A percentile compares a stretch with the other conserved stretches of the same genome.
These are phyloP conservation scores for Arthrobotrys entomopaga DNA, from an alignment of 2,329 filamentous ascomycete genomes.

Conservation along the genomic window DNA sequence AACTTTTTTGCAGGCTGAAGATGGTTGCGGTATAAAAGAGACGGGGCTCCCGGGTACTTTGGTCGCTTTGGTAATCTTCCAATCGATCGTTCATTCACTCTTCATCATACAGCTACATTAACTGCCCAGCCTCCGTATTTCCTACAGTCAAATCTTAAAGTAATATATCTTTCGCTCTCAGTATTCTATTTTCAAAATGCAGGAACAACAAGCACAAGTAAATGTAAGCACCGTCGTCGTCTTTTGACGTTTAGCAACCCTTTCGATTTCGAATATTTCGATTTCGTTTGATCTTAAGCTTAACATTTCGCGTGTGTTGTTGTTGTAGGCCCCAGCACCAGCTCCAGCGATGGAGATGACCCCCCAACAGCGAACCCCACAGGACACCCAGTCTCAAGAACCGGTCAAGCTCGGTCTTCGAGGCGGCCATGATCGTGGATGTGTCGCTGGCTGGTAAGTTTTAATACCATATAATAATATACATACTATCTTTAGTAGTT, in stretches of 20 bases:
- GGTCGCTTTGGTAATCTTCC: not conserved
- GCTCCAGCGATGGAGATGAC: conserved; percentile 47
- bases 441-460: conserved; percentile 48
- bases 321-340: conserved; percentile 27
- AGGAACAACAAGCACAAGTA: conserved; percentile 25
- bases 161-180: not conserved
- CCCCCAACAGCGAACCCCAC: conserved; percentile 37
- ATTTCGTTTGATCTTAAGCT: conserved; percentile 1
- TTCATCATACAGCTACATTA: not conserved
- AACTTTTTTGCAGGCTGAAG: not conserved
- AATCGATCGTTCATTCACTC: not conserved
- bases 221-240: conserved; percentile 11
- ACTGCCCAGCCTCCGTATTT: not conserved
- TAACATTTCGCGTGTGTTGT: not conserved
- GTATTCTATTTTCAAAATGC: conserved; percentile 26
- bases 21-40: conserved; percentile 10
- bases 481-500: not conserved
- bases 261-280: not conserved
- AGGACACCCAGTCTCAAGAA: conserved; percentile 43
- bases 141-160: not conserved
- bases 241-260: not conserved
- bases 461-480: not conserved
- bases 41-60: not conserved
- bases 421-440: conserved; percentile 49
- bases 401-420: conserved; percentile 50